Evolutionary conservation across 345 rosid genomes (phyloP).

Genomic region (Stellera chamaejasme): DNA sequence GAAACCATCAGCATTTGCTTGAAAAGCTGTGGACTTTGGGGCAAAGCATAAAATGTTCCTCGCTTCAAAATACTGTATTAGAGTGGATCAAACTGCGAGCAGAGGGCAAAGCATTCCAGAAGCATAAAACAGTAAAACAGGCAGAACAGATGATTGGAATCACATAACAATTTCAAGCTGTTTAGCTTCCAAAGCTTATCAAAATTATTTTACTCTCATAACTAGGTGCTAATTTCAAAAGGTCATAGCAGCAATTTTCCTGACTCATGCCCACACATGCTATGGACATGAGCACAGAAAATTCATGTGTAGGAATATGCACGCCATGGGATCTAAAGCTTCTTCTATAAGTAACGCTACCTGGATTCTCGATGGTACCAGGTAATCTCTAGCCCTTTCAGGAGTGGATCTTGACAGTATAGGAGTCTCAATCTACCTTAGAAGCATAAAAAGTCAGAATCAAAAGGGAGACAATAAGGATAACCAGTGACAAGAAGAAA

Average conservation of each 20-base stretch:
- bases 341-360: conserved; percentile 27
- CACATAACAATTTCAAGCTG: too few species aligned
- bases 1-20: conserved; percentile 99
- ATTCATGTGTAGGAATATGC: background rate
- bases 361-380: conserved; percentile 98
- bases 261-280: too few species aligned
- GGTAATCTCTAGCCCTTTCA: conserved; percentile 94
- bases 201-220: too few species aligned
- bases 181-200: too few species aligned
- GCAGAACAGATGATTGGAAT: too few species aligned
- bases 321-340: background rate
- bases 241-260: too few species aligned
- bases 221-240: too few species aligned
- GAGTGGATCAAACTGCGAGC: conserved; percentile 24
- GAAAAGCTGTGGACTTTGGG: conserved; percentile 94
- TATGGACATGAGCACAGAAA: too few species aligned
- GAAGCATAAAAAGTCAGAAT: conserved; percentile 37
- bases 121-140: background rate
- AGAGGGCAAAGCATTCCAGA: background rate
- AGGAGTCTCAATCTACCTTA: conserved; percentile 96
- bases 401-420: conserved; percentile 95
- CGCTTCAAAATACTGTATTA: conserved; percentile 65
- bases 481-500: background rate
- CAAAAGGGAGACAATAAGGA: conserved; percentile 16
- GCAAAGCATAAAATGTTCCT: conserved; percentile 97